phyloP scores from a whole-genome alignment of 352 stramenopile genomes.

The Globisporangium spinosum region DNA sequence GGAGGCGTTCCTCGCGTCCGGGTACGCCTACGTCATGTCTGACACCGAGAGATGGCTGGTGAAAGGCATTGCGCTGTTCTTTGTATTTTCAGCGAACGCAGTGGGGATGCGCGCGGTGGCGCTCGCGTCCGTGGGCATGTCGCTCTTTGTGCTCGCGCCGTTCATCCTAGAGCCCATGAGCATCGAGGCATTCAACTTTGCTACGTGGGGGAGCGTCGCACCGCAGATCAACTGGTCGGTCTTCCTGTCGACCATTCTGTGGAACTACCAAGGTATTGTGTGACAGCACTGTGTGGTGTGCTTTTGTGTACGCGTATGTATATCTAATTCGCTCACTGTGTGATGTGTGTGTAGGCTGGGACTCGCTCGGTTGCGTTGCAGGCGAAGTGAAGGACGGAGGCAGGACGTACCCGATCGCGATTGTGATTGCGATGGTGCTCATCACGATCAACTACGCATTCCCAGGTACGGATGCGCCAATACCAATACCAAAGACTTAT shows the following conservation, averaged over 20 bases:
- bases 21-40: conserved; percentile 49
- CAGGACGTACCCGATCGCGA: conserved; percentile 78
- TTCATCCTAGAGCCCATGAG: conserved; percentile 77
- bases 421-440: conserved; percentile 74
- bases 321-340: not conserved
- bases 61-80: conserved; percentile 60
- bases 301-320: not conserved
- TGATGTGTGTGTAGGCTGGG: conserved; percentile 40
- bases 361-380: conserved; percentile 81
- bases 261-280: conserved; percentile 74
- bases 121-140: conserved; percentile 75
- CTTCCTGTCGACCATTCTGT: conserved; percentile 85
- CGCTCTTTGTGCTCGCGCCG: conserved; percentile 74
- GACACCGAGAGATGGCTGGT: conserved; percentile 60
- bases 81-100: conserved; percentile 69
- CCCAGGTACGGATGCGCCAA: conserved; percentile 30
- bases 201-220: conserved; percentile 65
- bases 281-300: not conserved
- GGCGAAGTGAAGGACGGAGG: conserved; percentile 81
- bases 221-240: conserved; percentile 77
- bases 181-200: conserved; percentile 67
- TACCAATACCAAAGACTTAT: no score
- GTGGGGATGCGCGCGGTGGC: conserved; percentile 78
- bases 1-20: conserved; percentile 67
- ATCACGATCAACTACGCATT: conserved; percentile 87